phyloP scores from a whole-genome alignment of 2,329 filamentous ascomycete genomes.

The Didymella keratinophila region DNA sequence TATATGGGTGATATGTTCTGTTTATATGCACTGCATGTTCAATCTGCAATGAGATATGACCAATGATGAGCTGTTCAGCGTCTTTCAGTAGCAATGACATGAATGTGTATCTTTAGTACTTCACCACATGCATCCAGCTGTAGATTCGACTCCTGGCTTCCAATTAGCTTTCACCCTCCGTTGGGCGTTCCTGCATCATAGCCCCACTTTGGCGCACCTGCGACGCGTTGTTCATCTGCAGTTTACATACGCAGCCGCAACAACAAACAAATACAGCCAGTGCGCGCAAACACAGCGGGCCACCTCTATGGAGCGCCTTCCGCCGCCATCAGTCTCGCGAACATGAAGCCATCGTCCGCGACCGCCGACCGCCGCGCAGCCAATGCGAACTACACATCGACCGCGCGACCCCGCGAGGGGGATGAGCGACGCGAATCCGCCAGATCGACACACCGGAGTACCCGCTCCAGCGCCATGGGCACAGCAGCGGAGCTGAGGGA shows the following conservation, averaged over 20 bases:
- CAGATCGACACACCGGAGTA: conserved; percentile 41
- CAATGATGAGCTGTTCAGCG: conserved; percentile 1
- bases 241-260: conserved; percentile 23
- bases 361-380: conserved; percentile 44
- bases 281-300: conserved; percentile 12
- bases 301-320: conserved; percentile 37
- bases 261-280: conserved; percentile 29
- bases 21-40: not conserved
- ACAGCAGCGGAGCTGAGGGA: conserved; percentile 33
- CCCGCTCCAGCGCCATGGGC: conserved; percentile 36
- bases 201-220: conserved; percentile 15
- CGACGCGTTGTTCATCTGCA: conserved; percentile 15
- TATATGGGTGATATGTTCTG: conserved; percentile 1
- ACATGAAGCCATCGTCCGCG: conserved; percentile 35
- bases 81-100: conserved; percentile 1
- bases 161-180: not conserved
- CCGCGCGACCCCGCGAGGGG: conserved; percentile 50
- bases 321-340: conserved; percentile 43
- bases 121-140: not conserved
- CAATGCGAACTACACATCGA: conserved; percentile 43
- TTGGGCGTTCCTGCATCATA: conserved; percentile 20
- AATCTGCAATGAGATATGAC: conserved; percentile 13
- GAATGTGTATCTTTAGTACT: not conserved
- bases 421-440: conserved; percentile 36
- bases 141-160: not conserved